Conservation (phyloP, 306 rosid species). For the Herpetospermum pedunculosum region DNA sequence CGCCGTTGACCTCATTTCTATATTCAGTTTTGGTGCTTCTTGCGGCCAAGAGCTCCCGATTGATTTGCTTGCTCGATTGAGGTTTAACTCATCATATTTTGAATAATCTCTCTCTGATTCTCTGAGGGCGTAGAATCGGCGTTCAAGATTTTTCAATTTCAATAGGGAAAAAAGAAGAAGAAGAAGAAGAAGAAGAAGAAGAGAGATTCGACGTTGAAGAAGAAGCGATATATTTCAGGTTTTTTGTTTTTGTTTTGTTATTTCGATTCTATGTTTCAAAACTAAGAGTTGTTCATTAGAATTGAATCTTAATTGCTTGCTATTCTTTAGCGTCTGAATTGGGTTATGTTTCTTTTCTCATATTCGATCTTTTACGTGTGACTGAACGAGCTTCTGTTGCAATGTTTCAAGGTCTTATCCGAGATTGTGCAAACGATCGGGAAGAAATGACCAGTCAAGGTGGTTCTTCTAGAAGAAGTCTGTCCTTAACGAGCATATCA, state of each 20-base stretch:
- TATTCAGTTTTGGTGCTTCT: not conserved
- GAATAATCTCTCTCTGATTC: not conserved
- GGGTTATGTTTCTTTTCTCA: not conserved
- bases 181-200: not conserved
- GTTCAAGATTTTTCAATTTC: not conserved
- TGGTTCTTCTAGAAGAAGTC: constrained; percentile 45
- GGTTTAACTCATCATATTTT: not conserved
- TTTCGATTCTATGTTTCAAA: not conserved
- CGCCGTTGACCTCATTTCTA: not conserved
- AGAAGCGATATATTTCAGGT: not conserved
- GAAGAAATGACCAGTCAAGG: constrained; percentile 44
- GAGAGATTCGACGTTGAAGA: not conserved
- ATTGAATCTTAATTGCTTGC: not conserved
- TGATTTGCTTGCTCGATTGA: not conserved
- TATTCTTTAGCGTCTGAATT: not conserved
- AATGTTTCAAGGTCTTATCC: not conserved
- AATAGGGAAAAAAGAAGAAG: not conserved
- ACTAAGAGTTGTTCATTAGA: not conserved
- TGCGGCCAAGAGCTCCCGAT: not conserved
- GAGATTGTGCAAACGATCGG: not conserved
- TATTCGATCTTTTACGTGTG: not conserved
- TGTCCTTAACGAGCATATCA: constrained; percentile 25
- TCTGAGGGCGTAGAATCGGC: not conserved
- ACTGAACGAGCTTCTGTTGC: not conserved
- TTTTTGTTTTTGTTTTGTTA: not conserved